Conservation (phyloP, 345 rosid species). For the Boechera stricta region DNA sequence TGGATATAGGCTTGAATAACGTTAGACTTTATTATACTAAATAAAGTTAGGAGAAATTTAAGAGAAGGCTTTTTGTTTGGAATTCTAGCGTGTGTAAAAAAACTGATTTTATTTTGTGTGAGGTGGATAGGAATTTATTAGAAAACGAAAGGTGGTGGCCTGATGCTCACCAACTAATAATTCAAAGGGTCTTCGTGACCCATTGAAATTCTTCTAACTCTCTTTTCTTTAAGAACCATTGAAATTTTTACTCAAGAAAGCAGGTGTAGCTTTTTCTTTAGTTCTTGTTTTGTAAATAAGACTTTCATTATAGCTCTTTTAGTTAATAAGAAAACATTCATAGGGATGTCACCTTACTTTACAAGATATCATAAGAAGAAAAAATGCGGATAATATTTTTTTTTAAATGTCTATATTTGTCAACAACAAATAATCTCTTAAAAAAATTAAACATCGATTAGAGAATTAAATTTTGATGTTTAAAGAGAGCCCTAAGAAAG, state of each 20-base stretch:
- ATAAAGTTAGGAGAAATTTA: slow-evolving; percentile 8
- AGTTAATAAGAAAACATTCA: not conserved
- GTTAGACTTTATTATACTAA: slow-evolving; percentile 10
- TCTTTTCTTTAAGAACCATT: not conserved
- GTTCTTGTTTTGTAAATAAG: slow-evolving; percentile 1
- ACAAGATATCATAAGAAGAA: not conserved
- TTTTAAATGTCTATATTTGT: not conserved
- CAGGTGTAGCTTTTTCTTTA: slow-evolving; percentile 22
- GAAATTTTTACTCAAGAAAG: slow-evolving; percentile 33
- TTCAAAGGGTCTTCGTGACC: slow-evolving; percentile 33
- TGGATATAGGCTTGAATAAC: slow-evolving; percentile 28
- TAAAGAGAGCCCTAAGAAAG: not conserved
- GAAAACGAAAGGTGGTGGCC: slow-evolving; percentile 47
- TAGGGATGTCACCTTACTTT: not conserved
- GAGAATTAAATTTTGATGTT: not conserved
- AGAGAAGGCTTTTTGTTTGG: slow-evolving; percentile 25
- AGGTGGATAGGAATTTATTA: slow-evolving; percentile 42
- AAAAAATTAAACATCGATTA: not conserved
- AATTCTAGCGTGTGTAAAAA: not conserved
- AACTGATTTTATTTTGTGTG: not conserved
- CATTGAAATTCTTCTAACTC: slow-evolving; percentile 14
- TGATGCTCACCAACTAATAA: slow-evolving; percentile 46
- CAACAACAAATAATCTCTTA: not conserved
- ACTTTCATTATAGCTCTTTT: slow-evolving; percentile 14
- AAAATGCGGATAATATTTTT: not conserved